These are phyloP conservation scores for Ceratopteris richardii DNA, from an alignment of 75 land plant species.

Conservation along the genomic window DNA sequence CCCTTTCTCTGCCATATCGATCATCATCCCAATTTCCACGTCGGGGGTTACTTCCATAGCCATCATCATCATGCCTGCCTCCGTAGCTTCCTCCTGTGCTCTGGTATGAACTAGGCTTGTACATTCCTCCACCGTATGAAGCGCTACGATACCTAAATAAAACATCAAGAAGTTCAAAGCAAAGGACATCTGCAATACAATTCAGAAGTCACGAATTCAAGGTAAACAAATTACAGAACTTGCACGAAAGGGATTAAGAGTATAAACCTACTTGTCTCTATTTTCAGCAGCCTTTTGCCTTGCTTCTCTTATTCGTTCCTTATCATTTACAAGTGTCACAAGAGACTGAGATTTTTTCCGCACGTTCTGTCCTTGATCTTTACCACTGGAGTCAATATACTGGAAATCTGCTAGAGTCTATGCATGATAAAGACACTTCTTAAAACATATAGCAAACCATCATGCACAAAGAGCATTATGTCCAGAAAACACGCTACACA, in stretches of 20 bases:
- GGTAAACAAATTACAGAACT: too few relatives aligned
- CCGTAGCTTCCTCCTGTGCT: slow-evolving; percentile 52
- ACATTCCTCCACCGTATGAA: slow-evolving; percentile 63
- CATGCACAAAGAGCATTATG: too few relatives aligned
- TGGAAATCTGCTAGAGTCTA: slow-evolving; percentile 86
- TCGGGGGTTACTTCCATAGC: slow-evolving; percentile 37
- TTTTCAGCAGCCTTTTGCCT: slow-evolving; percentile 77
- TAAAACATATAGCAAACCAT: too few relatives aligned
- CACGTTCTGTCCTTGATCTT: slow-evolving; percentile 88
- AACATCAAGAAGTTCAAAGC: too few relatives aligned
- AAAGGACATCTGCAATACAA: too few relatives aligned
- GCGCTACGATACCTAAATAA: slow-evolving; percentile 55
- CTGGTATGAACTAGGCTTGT: slow-evolving; percentile 60
- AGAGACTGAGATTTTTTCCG: slow-evolving; percentile 84
- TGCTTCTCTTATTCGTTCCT: slow-evolving; percentile 86
- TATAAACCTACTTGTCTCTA: slow-evolving; percentile 69
- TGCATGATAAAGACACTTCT: neutral
- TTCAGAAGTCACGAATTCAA: too few relatives aligned
- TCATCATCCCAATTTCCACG: slow-evolving; percentile 49
- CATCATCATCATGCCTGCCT: slow-evolving; percentile 61
- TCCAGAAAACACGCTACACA: too few relatives aligned
- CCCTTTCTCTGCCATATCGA: slow-evolving; percentile 66
- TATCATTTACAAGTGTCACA: slow-evolving; percentile 70
- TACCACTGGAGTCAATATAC: slow-evolving; percentile 86
- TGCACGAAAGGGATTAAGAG: too few relatives aligned